Base-by-base conservation (phyloP, 805 yeast genomes). In the Kodamaea restingae region DNA sequence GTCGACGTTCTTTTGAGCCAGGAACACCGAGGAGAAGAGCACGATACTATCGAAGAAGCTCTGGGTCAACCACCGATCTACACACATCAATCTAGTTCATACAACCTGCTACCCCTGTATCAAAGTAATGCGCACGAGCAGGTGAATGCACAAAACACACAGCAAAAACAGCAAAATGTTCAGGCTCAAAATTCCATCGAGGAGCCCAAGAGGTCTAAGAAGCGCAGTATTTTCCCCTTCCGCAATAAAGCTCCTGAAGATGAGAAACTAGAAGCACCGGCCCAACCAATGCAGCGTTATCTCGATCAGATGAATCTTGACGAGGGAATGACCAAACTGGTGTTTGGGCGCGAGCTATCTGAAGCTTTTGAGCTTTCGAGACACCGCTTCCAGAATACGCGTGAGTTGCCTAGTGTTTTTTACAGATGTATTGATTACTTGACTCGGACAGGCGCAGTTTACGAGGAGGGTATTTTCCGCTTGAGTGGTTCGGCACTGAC, bases 401-500 rank as follows among this genome's bases (percentile, higher is more conserved):
- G 65, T 24, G 58, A 57, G 6, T 70, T 84, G 14, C 97, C 98
- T 1, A 78, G 88, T 29, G 80, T 91, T 6, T 76, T 87, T 12
- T 84, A 66, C 50, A 65, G 95, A 43, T 88, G 96, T 53, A 53
- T 90, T 24, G 83, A 78, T 41, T 85, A 73, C 48, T 67, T 91
- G 36, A 71, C 73, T 36, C 71, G 68, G 27, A 74, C 80, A 18
- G 78, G 81, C 15, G 95, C 95, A 0, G 67, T 81, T n/a, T 75
- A 75, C 45, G 93, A 87, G 58, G 95, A 88, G 53, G 98, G 98
- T 8, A 76, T 91, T 2, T 93, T 93, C 66, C 71, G 98, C 45
- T 66, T 88, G 41, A 86, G 90, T 60, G 98, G 98, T 3, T 86
- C 95, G 26, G 84, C 88, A 40, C 74, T 88, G 1, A 72, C 82